phyloP scores from a whole-genome alignment of 768 basidiomycete genomes.

The Tulasnella sp. region DNA sequence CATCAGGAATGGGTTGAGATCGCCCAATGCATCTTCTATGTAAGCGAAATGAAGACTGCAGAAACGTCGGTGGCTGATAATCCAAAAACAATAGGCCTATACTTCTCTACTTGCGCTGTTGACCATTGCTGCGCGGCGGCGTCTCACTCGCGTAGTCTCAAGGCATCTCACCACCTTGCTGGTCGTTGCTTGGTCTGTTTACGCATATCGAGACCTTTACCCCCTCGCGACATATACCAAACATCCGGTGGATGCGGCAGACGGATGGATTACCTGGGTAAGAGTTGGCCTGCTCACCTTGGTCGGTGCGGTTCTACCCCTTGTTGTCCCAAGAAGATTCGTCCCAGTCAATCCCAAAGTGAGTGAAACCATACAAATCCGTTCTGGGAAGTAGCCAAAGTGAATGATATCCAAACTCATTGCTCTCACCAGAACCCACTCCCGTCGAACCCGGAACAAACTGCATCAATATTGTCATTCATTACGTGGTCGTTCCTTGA shows the following conservation, averaged over 20 bases:
- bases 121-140: slow-evolving; percentile 42
- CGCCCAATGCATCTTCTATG: slow-evolving; percentile 40
- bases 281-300: slow-evolving; percentile 49
- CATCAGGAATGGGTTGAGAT: slow-evolving; percentile 38
- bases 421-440: slow-evolving; percentile 38
- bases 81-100: slow-evolving; percentile 45
- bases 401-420: slow-evolving; percentile 13
- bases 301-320: slow-evolving; percentile 50
- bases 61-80: neutral
- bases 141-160: slow-evolving; percentile 42
- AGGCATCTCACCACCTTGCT: slow-evolving; percentile 51
- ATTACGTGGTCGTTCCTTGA: slow-evolving; percentile 55
- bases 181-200: slow-evolving; percentile 49
- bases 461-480: slow-evolving; percentile 47
- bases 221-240: slow-evolving; percentile 57
- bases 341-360: slow-evolving; percentile 56
- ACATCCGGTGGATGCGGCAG: slow-evolving; percentile 48
- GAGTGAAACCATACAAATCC: slow-evolving; percentile 22
- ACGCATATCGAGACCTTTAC: slow-evolving; percentile 45
- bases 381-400: neutral
- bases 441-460: slow-evolving; percentile 48
- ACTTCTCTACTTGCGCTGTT: slow-evolving; percentile 45
- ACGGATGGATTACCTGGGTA: slow-evolving; percentile 53
- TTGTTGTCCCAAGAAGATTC: slow-evolving; percentile 56
- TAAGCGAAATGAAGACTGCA: slow-evolving; percentile 31